Conservation (phyloP, 257 asterid species). For the Solanum pimpinellifolium region DNA sequence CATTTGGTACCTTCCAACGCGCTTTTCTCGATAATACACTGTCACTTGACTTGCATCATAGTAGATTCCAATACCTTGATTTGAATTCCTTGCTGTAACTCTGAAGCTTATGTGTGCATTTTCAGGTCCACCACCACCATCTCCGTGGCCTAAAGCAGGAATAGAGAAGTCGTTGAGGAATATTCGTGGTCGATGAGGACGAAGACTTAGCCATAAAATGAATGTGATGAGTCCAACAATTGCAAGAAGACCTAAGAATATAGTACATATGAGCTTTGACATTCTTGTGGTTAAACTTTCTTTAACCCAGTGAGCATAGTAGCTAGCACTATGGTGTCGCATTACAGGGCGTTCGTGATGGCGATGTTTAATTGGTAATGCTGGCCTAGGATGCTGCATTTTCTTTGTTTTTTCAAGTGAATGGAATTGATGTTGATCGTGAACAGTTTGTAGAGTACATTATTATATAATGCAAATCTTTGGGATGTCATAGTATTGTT, state of each 20-base stretch:
- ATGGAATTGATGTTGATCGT: not conserved
- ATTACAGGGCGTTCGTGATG: constrained; percentile 13
- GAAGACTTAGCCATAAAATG: constrained; percentile 80
- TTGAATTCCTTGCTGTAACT: constrained; percentile 59
- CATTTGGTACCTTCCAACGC: constrained; percentile 25
- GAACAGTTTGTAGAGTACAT: not conserved
- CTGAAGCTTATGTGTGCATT: constrained; percentile 41
- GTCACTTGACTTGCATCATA: constrained; percentile 40
- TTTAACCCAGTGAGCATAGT: constrained; percentile 67
- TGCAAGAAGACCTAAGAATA: constrained; percentile 49
- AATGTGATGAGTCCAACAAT: constrained; percentile 53
- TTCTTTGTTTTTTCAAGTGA: not conserved
- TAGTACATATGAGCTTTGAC: constrained; percentile 64
- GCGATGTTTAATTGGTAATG: constrained; percentile 19
- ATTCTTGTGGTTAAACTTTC: constrained; percentile 69
- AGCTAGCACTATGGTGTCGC: constrained; percentile 58
- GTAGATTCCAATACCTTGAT: constrained; percentile 50
- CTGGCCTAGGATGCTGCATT: constrained; percentile 9
- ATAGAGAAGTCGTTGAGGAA: constrained; percentile 47
- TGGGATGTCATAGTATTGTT: not conserved
- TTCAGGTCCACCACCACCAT: constrained; percentile 19
- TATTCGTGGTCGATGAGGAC: constrained; percentile 91
- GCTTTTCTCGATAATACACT: constrained; percentile 31
- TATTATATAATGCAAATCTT: not conserved
- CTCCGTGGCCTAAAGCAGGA: constrained; percentile 23